Percentiles rank a stretch among this genome's conserved stretches.
Evolutionary conservation across 257 asterid species (phyloP).

Genomic region (Solanum sejunctum): DNA sequence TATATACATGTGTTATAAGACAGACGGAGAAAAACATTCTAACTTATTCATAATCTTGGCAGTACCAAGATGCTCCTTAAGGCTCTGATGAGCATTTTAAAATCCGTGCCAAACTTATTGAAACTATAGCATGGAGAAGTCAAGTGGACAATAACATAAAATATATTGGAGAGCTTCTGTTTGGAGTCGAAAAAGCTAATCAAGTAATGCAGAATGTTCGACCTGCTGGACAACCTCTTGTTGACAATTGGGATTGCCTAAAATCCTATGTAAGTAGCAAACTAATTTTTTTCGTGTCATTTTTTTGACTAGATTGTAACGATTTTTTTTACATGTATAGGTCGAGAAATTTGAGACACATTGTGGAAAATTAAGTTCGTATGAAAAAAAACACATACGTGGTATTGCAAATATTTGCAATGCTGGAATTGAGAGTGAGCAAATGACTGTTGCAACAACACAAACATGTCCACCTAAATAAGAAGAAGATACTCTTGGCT

Average conservation of each 20-base stretch:
- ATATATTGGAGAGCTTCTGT: slow-evolving; percentile 65
- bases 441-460: slow-evolving; percentile 66
- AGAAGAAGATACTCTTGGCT: slow-evolving; percentile 2
- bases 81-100: slow-evolving; percentile 50
- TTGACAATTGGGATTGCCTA: slow-evolving; percentile 37
- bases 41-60: neutral
- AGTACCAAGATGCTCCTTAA: slow-evolving; percentile 58
- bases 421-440: slow-evolving; percentile 49
- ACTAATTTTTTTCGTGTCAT: neutral
- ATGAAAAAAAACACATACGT: slow-evolving; percentile 92
- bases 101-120: slow-evolving; percentile 66
- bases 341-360: slow-evolving; percentile 57
- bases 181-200: slow-evolving; percentile 57
- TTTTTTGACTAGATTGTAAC: neutral
- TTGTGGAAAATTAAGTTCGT: slow-evolving; percentile 82
- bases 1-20: neutral
- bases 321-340: slow-evolving; percentile 1
- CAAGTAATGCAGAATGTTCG: slow-evolving; percentile 36
- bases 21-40: neutral
- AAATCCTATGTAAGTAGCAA: slow-evolving; percentile 59
- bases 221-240: slow-evolving; percentile 47
- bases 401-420: slow-evolving; percentile 84
- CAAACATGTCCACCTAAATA: slow-evolving; percentile 40
- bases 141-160: slow-evolving; percentile 60
- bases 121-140: slow-evolving; percentile 50